These are phyloP conservation scores for Podospora tetraspora DNA, from an alignment of 495 filamentous ascomycete genomes.

Conservation along the genomic window DNA sequence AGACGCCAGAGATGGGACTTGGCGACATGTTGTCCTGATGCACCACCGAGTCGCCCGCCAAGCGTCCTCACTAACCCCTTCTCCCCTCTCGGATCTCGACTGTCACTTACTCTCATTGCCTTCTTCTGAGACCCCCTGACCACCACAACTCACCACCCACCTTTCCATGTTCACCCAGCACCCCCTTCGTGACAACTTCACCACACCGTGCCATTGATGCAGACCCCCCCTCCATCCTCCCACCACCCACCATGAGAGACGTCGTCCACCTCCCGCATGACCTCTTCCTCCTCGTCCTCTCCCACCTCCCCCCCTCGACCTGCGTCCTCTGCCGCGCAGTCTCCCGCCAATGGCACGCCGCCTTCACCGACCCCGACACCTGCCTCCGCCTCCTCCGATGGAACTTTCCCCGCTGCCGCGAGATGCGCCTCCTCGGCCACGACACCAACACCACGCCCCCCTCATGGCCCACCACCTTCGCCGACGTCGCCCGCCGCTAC, in stretches of 20 bases:
- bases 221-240: background rate
- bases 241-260: constrained; percentile 29
- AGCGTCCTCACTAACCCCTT: background rate
- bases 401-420: constrained; percentile 52
- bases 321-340: constrained; percentile 53
- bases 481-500: constrained; percentile 53
- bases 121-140: background rate
- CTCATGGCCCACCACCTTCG: constrained; percentile 45
- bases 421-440: constrained; percentile 36
- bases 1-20: background rate
- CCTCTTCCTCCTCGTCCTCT: constrained; percentile 47
- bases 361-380: constrained; percentile 47
- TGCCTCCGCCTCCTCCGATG: constrained; percentile 45
- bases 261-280: constrained; percentile 51
- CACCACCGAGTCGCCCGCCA: background rate
- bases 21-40: background rate
- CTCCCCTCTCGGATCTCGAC: background rate
- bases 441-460: background rate
- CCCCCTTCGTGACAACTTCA: background rate
- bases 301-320: constrained; percentile 50
- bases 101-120: background rate
- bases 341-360: constrained; percentile 47
- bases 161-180: background rate
- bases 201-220: background rate
- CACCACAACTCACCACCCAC: background rate